phyloP scores from a whole-genome alignment of 202 grass and related monocot species.

The Elaeis oleifera region DNA sequence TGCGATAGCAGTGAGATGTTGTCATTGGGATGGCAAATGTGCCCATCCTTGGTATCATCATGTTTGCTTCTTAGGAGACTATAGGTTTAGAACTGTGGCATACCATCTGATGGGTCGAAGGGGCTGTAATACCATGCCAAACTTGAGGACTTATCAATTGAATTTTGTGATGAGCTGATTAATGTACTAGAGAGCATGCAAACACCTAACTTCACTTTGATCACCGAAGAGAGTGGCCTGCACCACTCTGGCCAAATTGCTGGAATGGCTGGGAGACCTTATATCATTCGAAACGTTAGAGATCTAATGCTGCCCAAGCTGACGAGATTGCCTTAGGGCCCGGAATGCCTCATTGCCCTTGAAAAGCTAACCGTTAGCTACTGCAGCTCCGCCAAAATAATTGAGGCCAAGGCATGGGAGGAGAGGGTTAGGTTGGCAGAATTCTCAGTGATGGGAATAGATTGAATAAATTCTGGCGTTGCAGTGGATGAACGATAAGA shows the following conservation, averaged over 20 bases:
- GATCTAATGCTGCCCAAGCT: constrained; percentile 36
- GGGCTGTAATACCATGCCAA: constrained; percentile 28
- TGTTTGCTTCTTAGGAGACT: constrained; percentile 41
- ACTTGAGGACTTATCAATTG: constrained; percentile 37
- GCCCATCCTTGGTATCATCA: constrained; percentile 4
- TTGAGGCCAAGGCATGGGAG: no score
- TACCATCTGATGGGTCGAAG: constrained; percentile 27
- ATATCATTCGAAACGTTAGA: constrained; percentile 19
- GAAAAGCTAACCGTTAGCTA: constrained; percentile 25
- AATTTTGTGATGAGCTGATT: constrained; percentile 22
- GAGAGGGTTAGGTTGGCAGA: no score
- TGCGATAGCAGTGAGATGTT: no score
- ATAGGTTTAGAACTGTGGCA: constrained; percentile 35
- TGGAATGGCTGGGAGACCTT: no score
- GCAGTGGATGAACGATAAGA: no score
- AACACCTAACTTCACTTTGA: constrained; percentile 1
- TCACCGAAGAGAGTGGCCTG: no score
- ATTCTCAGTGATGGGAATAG: no score
- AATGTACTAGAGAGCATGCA: constrained; percentile 30
- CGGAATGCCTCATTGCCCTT: constrained; percentile 38
- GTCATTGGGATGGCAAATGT: no score
- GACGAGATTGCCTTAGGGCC: constrained; percentile 18
- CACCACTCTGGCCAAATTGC: no score
- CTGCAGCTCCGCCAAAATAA: constrained; percentile 9
- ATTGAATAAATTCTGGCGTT: no score